Base-by-base conservation (phyloP, 768 basidiomycete genomes). In the Panellus pusillus region DNA sequence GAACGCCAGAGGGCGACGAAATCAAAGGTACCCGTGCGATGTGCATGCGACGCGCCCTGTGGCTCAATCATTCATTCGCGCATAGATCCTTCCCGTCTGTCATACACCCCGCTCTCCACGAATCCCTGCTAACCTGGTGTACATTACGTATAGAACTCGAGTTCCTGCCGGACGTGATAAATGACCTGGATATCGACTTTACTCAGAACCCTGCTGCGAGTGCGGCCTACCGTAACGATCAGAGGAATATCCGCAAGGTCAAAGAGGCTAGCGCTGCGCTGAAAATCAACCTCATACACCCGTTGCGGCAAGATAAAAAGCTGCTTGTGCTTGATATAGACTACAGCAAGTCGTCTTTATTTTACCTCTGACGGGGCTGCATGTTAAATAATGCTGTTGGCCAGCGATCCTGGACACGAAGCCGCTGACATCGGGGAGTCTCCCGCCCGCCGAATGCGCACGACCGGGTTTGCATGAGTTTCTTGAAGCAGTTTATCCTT, bases 261-360 rank as follows among this genome's bases (percentile, higher is more conserved):
- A 80, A 79, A 55, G 89, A 94, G 66, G 81, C 83, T 28, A 82
- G 85, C 2, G 73, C 79, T 54, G 83, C 82, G 50, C 73, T 90
- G 4, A 71, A 83, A 37, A 67, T 86, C 53, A 81, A 90, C 63
- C 68, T 93, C 54, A 93, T 96, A 55, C 79, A 85, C 66, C 86
- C 87, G 4, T 76, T 92, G 18, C 77, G 92, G 28, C 74, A 77
- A 47, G 89, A 87, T 18, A 94, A 93, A 68, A 84, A 82, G 53
- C 72, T 96, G 1, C 78, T 94, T 18, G 92, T 96, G 0, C 77
- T 96, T 9, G 93, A 94, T 66, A 83, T 94, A 50, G 93, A 94
- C 68, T 93, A 93, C 61, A 93, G 92, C 90, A 51, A 63, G 80
- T 61, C 6, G 20, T 47, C 32, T 15, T 29, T 19, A 44, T 6